A percentile compares a stretch with the other conserved stretches of the same genome.
These are phyloP conservation scores for Talaromyces sp. DNA, from an alignment of 2,329 filamentous ascomycete genomes.

Conservation along the genomic window DNA sequence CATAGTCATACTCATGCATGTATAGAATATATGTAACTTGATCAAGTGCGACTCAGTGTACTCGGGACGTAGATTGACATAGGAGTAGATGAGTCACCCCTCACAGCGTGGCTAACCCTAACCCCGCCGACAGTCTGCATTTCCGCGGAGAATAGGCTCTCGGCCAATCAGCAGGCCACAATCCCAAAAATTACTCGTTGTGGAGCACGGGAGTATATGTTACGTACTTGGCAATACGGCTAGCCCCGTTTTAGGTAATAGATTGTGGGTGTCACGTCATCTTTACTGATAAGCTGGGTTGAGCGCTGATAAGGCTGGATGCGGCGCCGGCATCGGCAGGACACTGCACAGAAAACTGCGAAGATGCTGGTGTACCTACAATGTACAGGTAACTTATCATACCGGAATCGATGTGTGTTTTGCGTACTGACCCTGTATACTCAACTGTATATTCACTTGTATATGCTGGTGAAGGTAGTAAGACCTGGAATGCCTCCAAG, in stretches of 20 bases:
- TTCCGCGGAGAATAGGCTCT: background rate
- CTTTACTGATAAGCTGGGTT: conserved; percentile 2
- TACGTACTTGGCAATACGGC: background rate
- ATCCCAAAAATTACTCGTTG: background rate
- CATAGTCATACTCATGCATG: background rate
- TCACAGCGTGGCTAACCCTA: background rate
- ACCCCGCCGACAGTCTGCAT: background rate
- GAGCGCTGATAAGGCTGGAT: background rate
- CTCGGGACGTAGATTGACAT: too few relatives aligned
- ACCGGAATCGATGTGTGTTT: too few relatives aligned
- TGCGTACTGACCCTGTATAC: too few relatives aligned
- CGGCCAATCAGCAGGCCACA: background rate
- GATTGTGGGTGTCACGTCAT: conserved; percentile 9
- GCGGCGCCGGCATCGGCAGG: conserved; percentile 3
- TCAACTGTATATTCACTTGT: too few relatives aligned
- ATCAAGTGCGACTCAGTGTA: too few relatives aligned
- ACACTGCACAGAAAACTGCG: too few relatives aligned
- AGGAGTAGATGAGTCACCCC: background rate
- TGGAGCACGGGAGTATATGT: background rate
- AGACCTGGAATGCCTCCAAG: too few relatives aligned
- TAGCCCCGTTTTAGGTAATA: conserved; percentile 10
- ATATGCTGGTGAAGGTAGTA: too few relatives aligned
- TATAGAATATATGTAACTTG: too few relatives aligned
- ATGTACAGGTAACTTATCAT: too few relatives aligned
- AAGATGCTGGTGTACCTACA: too few relatives aligned